phyloP scores from a whole-genome alignment of 768 basidiomycete genomes.

The Calocybe indica region DNA sequence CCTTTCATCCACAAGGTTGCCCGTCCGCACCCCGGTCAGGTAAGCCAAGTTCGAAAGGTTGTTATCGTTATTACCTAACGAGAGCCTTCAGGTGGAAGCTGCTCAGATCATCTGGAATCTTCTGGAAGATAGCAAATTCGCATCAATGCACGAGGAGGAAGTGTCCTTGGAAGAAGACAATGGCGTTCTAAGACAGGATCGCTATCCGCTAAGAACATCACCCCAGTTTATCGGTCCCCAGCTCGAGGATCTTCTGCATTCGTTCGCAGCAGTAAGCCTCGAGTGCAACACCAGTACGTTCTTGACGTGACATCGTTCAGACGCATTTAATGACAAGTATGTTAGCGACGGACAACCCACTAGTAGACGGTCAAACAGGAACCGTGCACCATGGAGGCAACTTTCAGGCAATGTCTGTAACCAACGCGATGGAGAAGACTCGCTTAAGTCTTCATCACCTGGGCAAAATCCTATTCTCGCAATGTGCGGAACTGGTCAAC shows the following conservation, averaged over 20 bases:
- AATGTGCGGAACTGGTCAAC: slow-evolving; percentile 67
- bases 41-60: slow-evolving; percentile 8
- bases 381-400: slow-evolving; percentile 79
- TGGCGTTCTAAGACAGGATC: slow-evolving; percentile 74
- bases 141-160: slow-evolving; percentile 64
- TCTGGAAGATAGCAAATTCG: slow-evolving; percentile 64
- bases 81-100: slow-evolving; percentile 47
- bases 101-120: slow-evolving; percentile 66
- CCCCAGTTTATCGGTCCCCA: slow-evolving; percentile 87
- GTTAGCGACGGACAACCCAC: slow-evolving; percentile 81
- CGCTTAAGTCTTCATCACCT: slow-evolving; percentile 66
- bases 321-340: slow-evolving; percentile 4
- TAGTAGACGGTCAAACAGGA: slow-evolving; percentile 64
- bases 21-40: slow-evolving; percentile 83
- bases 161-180: slow-evolving; percentile 66
- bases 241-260: slow-evolving; percentile 68
- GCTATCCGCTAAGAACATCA: slow-evolving; percentile 68
- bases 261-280: slow-evolving; percentile 56
- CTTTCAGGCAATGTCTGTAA: slow-evolving; percentile 85
- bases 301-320: not conserved
- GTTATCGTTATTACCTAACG: not conserved
- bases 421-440: slow-evolving; percentile 85
- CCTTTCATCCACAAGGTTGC: slow-evolving; percentile 73
- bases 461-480: slow-evolving; percentile 64
- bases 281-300: slow-evolving; percentile 80